Evolutionary conservation across 176 grass and related monocot genomes (phyloP).

Genomic region (Aegilops speltoides): DNA sequence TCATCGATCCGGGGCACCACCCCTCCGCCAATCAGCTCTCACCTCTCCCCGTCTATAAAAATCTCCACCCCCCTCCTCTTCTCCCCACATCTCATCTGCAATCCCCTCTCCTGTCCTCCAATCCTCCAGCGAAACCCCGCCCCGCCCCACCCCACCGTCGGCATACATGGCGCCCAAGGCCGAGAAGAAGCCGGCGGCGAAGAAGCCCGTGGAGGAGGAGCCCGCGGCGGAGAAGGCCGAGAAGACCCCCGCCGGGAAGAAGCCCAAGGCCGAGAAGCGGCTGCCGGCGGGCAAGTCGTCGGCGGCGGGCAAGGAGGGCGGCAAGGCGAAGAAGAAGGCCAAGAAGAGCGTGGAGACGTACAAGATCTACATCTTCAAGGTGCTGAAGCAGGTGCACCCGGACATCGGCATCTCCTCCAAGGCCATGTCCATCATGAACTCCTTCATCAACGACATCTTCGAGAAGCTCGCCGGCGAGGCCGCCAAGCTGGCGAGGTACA

Average conservation of each 20-base stretch:
- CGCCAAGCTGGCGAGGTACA: constrained; percentile 40
- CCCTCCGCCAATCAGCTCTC: not conserved
- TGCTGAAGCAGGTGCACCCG: constrained; percentile 74
- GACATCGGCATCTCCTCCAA: constrained; percentile 76
- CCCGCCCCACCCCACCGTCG: not conserved
- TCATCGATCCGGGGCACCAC: not conserved
- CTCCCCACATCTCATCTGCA: not conserved
- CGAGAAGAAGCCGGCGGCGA: constrained; percentile 12
- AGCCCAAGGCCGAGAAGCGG: not conserved
- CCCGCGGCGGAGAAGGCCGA: not conserved
- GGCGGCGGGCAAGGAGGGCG: not conserved
- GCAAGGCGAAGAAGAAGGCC: not conserved
- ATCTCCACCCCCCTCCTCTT: rapidly evolving
- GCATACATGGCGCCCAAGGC: not conserved
- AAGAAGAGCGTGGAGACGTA: constrained; percentile 61
- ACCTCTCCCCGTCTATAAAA: not conserved
- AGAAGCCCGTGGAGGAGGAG: constrained; percentile 20
- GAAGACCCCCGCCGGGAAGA: not conserved
- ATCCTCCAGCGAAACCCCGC: not conserved
- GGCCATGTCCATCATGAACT: constrained; percentile 94
- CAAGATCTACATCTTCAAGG: constrained; percentile 91
- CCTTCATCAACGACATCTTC: constrained; percentile 93
- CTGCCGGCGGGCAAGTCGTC: not conserved
- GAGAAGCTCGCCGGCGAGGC: constrained; percentile 72
- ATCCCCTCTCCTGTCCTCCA: not conserved